A percentile compares a stretch with the other conserved stretches of the same genome.
Conservation (phyloP, 768 basidiomycete species). For the Russula foetens region DNA sequence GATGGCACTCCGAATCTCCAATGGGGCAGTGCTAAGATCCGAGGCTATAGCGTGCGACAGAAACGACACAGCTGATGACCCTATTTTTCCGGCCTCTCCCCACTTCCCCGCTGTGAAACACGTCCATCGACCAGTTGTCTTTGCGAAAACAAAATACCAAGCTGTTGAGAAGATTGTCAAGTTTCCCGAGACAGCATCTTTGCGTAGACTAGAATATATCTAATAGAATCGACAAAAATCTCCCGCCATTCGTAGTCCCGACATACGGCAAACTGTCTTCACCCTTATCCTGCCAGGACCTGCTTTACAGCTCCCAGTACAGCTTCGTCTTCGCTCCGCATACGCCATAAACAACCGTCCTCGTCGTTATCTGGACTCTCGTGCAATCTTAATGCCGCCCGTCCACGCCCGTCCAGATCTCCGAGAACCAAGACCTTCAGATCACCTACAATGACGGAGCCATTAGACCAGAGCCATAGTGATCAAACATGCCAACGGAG, state of each 20-base stretch:
- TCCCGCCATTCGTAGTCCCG: background rate
- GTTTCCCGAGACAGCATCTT: no score
- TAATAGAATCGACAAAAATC: background rate
- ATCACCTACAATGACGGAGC: slow-evolving; percentile 40
- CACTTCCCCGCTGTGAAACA: no score
- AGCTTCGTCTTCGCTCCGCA: slow-evolving; percentile 44
- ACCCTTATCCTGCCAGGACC: slow-evolving; percentile 27
- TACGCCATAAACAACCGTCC: slow-evolving; percentile 63
- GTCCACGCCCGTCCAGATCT: slow-evolving; percentile 9
- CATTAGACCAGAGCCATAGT: background rate
- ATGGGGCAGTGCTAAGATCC: no score
- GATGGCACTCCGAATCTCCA: no score
- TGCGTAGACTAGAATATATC: background rate
- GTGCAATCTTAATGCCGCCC: slow-evolving; percentile 46
- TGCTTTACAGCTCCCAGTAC: slow-evolving; percentile 40
- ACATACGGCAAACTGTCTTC: background rate
- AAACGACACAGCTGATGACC: no score
- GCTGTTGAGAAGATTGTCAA: no score
- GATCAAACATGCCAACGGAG: background rate
- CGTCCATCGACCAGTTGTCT: no score
- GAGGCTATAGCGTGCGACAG: no score
- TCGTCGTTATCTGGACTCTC: slow-evolving; percentile 44
- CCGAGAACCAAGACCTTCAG: slow-evolving; percentile 47
- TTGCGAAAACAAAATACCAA: no score
- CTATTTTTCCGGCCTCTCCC: no score